phyloP scores from a whole-genome alignment of 2,329 filamentous ascomycete genomes.

The Neonectria punicea region DNA sequence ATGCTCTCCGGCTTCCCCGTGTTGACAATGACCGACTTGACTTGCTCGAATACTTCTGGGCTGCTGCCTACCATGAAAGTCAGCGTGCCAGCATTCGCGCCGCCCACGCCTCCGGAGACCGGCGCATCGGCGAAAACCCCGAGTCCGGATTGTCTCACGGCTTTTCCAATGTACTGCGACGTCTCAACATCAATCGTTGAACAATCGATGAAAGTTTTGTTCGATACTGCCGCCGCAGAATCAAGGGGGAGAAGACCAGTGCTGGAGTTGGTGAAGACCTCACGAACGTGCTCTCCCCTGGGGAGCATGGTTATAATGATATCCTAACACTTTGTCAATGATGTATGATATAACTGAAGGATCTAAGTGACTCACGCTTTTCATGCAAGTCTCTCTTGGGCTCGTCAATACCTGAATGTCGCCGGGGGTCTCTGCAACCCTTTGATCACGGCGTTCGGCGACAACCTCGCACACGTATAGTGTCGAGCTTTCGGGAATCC shows the following conservation, averaged over 20 bases:
- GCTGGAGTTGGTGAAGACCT: no score
- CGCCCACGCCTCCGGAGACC: slow-evolving; percentile 25
- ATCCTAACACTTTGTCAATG: no score
- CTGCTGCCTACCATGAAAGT: slow-evolving; percentile 32
- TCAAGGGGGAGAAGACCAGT: no score
- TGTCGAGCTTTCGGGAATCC: slow-evolving; percentile 38
- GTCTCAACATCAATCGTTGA: no score
- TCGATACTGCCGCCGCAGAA: no score
- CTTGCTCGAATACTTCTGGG: neutral
- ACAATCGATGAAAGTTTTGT: no score
- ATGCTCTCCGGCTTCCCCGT: slow-evolving; percentile 21
- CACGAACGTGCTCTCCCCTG: no score
- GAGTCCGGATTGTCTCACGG: slow-evolving; percentile 3
- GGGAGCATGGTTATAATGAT: no score
- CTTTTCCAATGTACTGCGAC: no score
- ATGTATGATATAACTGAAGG: neutral
- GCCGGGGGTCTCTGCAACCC: neutral
- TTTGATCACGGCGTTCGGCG: no score
- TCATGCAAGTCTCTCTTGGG: neutral
- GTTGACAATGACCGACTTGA: slow-evolving; percentile 7
- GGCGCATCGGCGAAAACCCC: slow-evolving; percentile 28
- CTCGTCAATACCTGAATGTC: neutral
- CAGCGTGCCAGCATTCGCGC: slow-evolving; percentile 23
- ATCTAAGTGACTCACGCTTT: neutral
- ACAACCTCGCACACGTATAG: no score